Base-by-base conservation (phyloP, 345 rosid species). In the Aquilaria yunnanensis region DNA sequence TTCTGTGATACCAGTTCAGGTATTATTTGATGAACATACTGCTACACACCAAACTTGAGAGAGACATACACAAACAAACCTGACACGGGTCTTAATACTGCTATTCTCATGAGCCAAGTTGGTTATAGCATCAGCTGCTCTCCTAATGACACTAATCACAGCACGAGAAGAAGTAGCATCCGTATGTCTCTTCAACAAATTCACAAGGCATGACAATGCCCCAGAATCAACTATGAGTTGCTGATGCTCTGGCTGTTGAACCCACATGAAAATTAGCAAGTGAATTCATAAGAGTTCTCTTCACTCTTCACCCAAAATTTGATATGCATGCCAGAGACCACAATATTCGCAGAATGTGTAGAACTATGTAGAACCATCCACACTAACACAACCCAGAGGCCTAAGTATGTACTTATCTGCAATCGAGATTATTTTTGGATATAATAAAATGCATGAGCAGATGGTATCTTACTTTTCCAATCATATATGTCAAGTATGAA, bases 81-180 rank as follows among this genome's bases (percentile, higher is more conserved):
- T 94, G 69, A 90, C 97, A 75, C 88, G 91, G 51, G 92, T 87
- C 80, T 94, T 94, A 65, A 94, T 94, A 75, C 78, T 87, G 83
- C 93, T 90, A 64, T 94, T 94, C 77, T 94, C 97, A 48, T 94
- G 97, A 75, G 97, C 99, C 63, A 94, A 96, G 74, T 94, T 94
- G 63, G 97, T 94, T 71, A 94, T 84, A 57, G 99, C 97, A 87
- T 94, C 99, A 32, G 99, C 96, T 0, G 99, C 96, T 78, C 99
- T 75, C 80, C 97, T 85, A 73, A 89, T 81, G 62, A 91, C 92
- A 78, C 99, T 87, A 70, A 78, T 84, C 50, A 85, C 88, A 59
- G 96, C 86, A 56, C 96, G 92, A 60, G 91, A 79, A 53, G 65
- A 56, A 70, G 84, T 72, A 61, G 81, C 75, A 51, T 84, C 86